phyloP scores from a whole-genome alignment of 345 rosid genomes.

The Populus ilicifolia region DNA sequence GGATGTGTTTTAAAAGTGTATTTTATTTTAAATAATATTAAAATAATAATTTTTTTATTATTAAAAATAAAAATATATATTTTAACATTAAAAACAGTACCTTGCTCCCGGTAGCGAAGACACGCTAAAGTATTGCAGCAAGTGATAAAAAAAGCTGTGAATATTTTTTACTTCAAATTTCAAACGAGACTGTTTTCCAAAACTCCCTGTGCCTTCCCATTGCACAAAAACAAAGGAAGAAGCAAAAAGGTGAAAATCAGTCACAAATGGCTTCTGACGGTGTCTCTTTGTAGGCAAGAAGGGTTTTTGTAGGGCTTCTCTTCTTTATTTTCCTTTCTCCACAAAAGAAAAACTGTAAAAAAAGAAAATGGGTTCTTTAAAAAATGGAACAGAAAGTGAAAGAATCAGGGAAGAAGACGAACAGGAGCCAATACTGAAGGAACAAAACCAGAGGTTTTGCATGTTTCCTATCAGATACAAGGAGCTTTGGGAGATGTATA shows the following conservation, averaged over 20 bases:
- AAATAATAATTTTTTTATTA: no score
- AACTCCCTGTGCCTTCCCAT: no score
- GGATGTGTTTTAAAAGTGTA: no score
- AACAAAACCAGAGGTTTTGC: slow-evolving; percentile 76
- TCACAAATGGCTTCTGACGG: not conserved
- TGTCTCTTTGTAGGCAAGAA: not conserved
- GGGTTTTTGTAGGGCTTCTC: slow-evolving; percentile 29
- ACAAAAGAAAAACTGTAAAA: not conserved
- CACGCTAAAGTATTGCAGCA: no score
- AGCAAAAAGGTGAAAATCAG: not conserved
- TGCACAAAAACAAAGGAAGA: not conserved
- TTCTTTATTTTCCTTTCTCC: not conserved
- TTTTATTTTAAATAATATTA: no score
- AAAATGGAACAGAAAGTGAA: slow-evolving; percentile 1
- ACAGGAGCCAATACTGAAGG: slow-evolving; percentile 65
- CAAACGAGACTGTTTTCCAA: no score
- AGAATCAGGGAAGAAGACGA: slow-evolving; percentile 16
- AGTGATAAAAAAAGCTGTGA: no score
- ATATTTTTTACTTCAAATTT: no score
- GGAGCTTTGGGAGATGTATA: slow-evolving; percentile 91
- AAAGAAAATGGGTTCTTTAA: slow-evolving; percentile 16
- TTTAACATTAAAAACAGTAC: no score
- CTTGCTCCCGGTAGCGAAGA: no score
- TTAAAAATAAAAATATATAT: no score
- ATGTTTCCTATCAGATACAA: slow-evolving; percentile 82